Percentiles rank a stretch among this genome's conserved stretches.
These are phyloP conservation scores for Cutaneotrichosporon sp. DNA, from an alignment of 1,284 basidiomycete genomes.

Conservation along the genomic window DNA sequence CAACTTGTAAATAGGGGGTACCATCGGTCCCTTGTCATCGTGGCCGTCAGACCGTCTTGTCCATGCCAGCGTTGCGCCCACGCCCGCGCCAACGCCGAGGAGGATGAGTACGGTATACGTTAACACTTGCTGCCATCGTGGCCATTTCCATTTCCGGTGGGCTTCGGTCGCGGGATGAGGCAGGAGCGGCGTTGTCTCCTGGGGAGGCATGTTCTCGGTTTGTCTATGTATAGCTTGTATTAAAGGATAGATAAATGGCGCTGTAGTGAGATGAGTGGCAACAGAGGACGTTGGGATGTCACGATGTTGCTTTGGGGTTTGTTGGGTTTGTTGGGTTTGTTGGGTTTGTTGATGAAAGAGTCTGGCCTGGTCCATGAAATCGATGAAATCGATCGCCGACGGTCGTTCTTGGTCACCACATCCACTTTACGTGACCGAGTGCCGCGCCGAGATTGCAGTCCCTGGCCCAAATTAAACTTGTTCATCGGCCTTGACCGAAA, in stretches of 20 bases:
- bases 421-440: too few species aligned
- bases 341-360: too few species aligned
- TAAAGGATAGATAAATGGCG: neutral
- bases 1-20: slow-evolving; percentile 16
- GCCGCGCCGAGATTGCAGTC: too few species aligned
- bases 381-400: neutral
- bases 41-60: neutral
- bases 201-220: neutral
- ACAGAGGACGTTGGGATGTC: too few species aligned
- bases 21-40: slow-evolving; percentile 14
- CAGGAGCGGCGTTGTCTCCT: slow-evolving; percentile 15
- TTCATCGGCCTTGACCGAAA: too few species aligned
- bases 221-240: too few species aligned
- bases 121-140: neutral
- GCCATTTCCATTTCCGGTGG: neutral
- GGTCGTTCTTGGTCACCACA: too few species aligned
- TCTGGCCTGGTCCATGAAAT: too few species aligned
- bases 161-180: slow-evolving; percentile 4
- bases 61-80: slow-evolving; percentile 4
- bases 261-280: neutral
- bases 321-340: too few species aligned
- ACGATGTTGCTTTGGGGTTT: too few species aligned
- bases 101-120: slow-evolving; percentile 3
- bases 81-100: slow-evolving; percentile 10
- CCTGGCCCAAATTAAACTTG: too few species aligned